Base-by-base conservation (phyloP, 352 stramenopile genomes). In the Pythium rhizo-oryzae region DNA sequence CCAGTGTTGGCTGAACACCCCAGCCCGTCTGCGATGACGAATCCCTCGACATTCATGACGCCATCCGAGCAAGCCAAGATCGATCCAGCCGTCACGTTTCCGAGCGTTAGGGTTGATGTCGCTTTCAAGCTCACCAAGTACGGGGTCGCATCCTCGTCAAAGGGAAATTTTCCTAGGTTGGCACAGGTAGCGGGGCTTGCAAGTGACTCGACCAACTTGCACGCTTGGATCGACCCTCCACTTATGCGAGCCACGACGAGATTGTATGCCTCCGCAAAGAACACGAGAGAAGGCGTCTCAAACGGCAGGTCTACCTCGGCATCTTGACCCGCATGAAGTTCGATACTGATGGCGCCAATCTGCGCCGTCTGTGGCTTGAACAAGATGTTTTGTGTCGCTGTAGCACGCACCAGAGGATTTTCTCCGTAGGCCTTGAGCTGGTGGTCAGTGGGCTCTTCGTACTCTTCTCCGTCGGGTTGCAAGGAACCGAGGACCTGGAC, bases 61-160 rank as follows among this genome's bases (percentile, higher is more conserved):
- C 66, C 59, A 19, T 70, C 59, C 3, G 66, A 67, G 46, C 75
- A 81, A 19, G 65, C 49, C 30, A 81, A 13, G 18, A 78, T 67
- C 7, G 75, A 81, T 9, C 71, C 62, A 18, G 58, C 69, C 1
- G 51, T 65, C 0, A 76, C 57, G 35, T 79, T 71, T 0, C 67
- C 72, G 21, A 79, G 1, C 11, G 65, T 65, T 12, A 79, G 25
- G 4, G 75, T 56, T 16, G 39, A 28, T 21, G 49, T 67, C 0
- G 63, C 75, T n/a, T 71, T 43, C 13, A 81, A 47, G n/a, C 33
- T 66, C 23, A 81, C 33, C 23, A 69, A 30, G 23, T 64, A 81
- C 33, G 66, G 70, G 23, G 63, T 63, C 12, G 8, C 15, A 0
- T 39, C 55, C 24, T 57, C 33, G 11, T 21, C 19, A n/a, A 24